Evolutionary conservation across 805 yeast species (phyloP).

Genomic region (Nadsonia fulvescens): DNA sequence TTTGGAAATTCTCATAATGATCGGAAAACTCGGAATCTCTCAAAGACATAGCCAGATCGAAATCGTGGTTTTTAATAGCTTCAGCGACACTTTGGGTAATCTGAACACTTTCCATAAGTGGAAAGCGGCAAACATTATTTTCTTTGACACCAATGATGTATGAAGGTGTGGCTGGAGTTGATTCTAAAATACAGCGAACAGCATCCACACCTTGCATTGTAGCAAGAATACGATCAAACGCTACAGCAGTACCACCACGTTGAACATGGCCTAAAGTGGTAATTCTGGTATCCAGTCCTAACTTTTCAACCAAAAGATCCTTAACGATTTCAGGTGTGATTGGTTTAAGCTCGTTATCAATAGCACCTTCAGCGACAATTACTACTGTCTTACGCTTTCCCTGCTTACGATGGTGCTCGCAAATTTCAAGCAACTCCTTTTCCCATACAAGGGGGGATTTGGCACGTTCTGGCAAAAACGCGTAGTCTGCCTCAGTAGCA

Average conservation of each 20-base stretch:
- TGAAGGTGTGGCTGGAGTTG: constrained; percentile 80
- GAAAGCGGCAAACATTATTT: constrained; percentile 67
- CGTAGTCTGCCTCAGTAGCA: constrained; percentile 88
- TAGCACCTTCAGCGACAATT: constrained; percentile 95
- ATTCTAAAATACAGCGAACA: constrained; percentile 73
- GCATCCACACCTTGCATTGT: constrained; percentile 97
- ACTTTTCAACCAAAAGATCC: constrained; percentile 57
- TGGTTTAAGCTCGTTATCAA: constrained; percentile 61
- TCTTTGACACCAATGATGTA: constrained; percentile 84
- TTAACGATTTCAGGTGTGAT: constrained; percentile 71
- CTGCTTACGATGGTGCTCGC: constrained; percentile 56
- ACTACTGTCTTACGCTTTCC: constrained; percentile 92
- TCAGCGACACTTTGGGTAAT: constrained; percentile 74
- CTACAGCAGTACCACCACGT: constrained; percentile 97
- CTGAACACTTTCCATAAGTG: constrained; percentile 76
- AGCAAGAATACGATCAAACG: constrained; percentile 77
- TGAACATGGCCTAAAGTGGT: constrained; percentile 95
- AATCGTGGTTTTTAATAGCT: constrained; percentile 64
- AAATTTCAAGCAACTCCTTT: constrained; percentile 56
- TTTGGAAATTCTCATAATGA: constrained; percentile 50
- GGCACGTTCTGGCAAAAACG: constrained; percentile 88
- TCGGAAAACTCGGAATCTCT: constrained; percentile 82
- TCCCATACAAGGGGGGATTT: constrained; percentile 60
- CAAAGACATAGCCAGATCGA: constrained; percentile 67
- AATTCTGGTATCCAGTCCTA: constrained; percentile 86